Conservation (phyloP, 2,329 filamentous ascomycete genomes). For the Talaromyces sp. region DNA sequence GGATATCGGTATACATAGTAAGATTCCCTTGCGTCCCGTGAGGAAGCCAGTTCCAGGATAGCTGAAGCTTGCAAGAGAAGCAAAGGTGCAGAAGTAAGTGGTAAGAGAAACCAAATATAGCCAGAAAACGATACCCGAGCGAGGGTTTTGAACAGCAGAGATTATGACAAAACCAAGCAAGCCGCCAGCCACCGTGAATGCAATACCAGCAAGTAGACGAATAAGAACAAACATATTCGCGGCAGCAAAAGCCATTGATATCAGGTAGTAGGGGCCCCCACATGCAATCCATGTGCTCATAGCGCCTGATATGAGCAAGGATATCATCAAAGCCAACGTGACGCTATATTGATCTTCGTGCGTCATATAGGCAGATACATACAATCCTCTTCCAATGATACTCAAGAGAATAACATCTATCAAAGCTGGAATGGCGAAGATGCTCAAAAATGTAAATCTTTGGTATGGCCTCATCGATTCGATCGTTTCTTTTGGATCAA, state of each 20-base stretch:
- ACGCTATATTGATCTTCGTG: conserved; percentile 54
- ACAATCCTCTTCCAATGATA: conserved; percentile 62
- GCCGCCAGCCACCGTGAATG: conserved; percentile 55
- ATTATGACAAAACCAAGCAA: conserved; percentile 59
- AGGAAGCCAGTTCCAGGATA: conserved; percentile 58
- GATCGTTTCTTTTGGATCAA: conserved; percentile 51
- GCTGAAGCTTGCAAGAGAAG: conserved; percentile 57
- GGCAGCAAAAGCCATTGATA: conserved; percentile 58
- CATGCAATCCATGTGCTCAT: conserved; percentile 67
- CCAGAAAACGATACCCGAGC: conserved; percentile 59
- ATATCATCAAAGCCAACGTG: conserved; percentile 61
- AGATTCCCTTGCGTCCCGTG: conserved; percentile 61
- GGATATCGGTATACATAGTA: conserved; percentile 58
- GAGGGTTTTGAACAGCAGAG: conserved; percentile 46
- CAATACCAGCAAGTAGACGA: conserved; percentile 55
- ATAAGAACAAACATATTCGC: conserved; percentile 60
- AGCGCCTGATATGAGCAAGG: conserved; percentile 61
- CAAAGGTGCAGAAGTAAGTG: conserved; percentile 61
- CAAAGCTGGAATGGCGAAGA: conserved; percentile 65
- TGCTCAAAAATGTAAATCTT: conserved; percentile 60
- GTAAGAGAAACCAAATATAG: conserved; percentile 62
- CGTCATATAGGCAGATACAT: conserved; percentile 61
- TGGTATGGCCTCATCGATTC: conserved; percentile 51
- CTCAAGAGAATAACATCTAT: conserved; percentile 64
- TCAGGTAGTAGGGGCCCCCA: conserved; percentile 64